These are phyloP conservation scores for Avicennia marina DNA, from an alignment of 257 asterid genomes.

Conservation along the genomic window DNA sequence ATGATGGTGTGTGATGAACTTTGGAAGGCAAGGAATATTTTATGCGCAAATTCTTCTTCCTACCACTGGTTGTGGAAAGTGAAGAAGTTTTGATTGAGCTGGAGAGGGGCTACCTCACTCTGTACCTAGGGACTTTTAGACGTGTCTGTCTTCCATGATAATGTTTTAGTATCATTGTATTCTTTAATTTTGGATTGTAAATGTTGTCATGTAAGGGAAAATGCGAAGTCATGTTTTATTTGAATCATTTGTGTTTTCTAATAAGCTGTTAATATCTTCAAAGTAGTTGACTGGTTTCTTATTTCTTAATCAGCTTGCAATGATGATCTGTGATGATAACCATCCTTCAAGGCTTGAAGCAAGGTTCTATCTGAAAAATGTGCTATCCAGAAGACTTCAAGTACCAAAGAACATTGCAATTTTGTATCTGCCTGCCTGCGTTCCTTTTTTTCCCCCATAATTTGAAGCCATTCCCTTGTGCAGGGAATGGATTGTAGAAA, in stretches of 20 bases:
- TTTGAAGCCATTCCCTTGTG: too few species aligned
- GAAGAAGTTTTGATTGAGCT: slow-evolving; percentile 33
- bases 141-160: slow-evolving; percentile 5
- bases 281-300: slow-evolving; percentile 26
- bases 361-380: slow-evolving; percentile 30
- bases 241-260: slow-evolving; percentile 1
- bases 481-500: too few species aligned
- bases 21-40: slow-evolving; percentile 42
- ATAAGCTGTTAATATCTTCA: slow-evolving; percentile 7
- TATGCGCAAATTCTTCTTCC: slow-evolving; percentile 24
- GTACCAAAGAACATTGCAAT: too few species aligned
- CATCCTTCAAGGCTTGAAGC: too few species aligned
- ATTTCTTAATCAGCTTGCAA: slow-evolving; percentile 57
- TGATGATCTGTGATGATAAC: slow-evolving; percentile 59
- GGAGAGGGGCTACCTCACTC: slow-evolving; percentile 29
- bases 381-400: slow-evolving; percentile 22
- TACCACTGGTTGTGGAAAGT: slow-evolving; percentile 29
- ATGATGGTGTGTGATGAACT: slow-evolving; percentile 82
- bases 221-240: background rate
- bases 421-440: background rate
- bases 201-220: slow-evolving; percentile 5
- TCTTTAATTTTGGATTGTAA: slow-evolving; percentile 14
- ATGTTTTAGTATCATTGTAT: slow-evolving; percentile 9
- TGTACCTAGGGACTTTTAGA: slow-evolving; percentile 12
- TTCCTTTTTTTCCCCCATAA: too few species aligned